These are phyloP conservation scores for Thinopyrum obtusiflorum DNA, from an alignment of 202 grass and related monocot species.

Conservation along the genomic window DNA sequence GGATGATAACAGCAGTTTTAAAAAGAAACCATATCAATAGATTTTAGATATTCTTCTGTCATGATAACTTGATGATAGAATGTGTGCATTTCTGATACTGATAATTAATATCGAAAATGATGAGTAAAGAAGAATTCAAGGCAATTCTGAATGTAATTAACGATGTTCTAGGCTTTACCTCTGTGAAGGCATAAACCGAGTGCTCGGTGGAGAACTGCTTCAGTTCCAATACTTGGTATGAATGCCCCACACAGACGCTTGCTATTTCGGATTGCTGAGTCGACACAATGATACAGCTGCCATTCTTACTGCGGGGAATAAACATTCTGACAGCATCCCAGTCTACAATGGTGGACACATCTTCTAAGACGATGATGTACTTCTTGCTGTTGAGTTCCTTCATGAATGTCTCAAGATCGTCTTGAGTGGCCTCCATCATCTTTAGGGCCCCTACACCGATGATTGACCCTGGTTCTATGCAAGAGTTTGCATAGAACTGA, in stretches of 20 bases:
- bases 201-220: background rate
- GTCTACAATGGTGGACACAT: background rate
- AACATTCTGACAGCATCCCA: conserved; percentile 1
- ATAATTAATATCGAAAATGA: background rate
- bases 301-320: background rate
- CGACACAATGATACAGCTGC: conserved; percentile 9
- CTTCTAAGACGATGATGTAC: conserved; percentile 35
- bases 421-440: background rate
- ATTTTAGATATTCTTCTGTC: background rate
- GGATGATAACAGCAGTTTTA: background rate
- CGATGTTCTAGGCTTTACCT: background rate
- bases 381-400: background rate
- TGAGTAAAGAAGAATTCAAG: background rate
- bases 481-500: background rate
- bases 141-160: background rate
- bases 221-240: background rate
- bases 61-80: background rate
- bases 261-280: background rate
- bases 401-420: background rate
- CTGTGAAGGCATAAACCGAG: conserved; percentile 7
- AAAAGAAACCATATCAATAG: background rate
- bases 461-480: background rate
- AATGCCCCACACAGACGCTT: background rate
- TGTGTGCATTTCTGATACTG: background rate
- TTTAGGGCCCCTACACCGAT: background rate